Conservation (phyloP, 257 asterid species). For the Linaria vulgaris region DNA sequence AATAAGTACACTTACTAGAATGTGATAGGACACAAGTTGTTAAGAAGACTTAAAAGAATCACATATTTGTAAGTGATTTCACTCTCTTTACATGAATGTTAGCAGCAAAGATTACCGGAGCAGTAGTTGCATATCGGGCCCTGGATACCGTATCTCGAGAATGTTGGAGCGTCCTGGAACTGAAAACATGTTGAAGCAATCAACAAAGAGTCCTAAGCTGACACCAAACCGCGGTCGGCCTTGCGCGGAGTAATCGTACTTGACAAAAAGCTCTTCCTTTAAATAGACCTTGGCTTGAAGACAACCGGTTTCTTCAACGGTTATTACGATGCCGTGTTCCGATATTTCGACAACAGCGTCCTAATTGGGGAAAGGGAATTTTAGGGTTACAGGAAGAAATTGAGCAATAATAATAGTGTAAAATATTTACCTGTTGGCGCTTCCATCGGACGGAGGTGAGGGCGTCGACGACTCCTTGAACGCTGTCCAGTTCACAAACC, state of each 20-base stretch:
- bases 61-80: neutral
- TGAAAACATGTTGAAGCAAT: constrained; percentile 81
- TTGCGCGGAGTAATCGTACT: constrained; percentile 65
- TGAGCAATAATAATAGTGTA: neutral
- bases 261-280: constrained; percentile 81
- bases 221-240: constrained; percentile 94
- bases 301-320: constrained; percentile 87
- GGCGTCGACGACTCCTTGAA: constrained; percentile 90
- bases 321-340: constrained; percentile 88
- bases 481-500: constrained; percentile 79
- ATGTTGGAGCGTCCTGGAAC: constrained; percentile 65
- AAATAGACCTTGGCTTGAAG: constrained; percentile 96
- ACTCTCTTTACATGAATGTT: neutral
- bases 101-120: constrained; percentile 46
- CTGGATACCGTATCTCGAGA: constrained; percentile 84
- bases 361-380: constrained; percentile 32
- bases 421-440: constrained; percentile 75
- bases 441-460: constrained; percentile 95
- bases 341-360: constrained; percentile 84
- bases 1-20: no score
- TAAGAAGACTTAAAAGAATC: neutral
- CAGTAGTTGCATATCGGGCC: constrained; percentile 95
- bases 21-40: no score
- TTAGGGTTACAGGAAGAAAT: neutral
- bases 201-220: constrained; percentile 85